Evolutionary conservation across 1,284 basidiomycete genomes (phyloP).

Genomic region (Agaricales sp.): DNA sequence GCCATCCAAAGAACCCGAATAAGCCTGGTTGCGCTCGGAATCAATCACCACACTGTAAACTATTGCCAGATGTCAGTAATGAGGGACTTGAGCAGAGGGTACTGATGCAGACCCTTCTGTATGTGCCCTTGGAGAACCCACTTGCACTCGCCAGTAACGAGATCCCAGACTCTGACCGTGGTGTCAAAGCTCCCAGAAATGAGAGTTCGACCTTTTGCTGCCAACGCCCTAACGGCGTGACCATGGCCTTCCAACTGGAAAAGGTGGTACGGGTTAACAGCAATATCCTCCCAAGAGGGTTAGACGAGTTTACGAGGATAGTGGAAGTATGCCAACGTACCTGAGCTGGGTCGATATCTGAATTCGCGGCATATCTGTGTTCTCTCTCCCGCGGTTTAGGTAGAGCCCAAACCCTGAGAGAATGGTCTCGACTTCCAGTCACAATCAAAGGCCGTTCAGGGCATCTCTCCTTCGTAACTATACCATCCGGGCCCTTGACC

Average conservation of each 20-base stretch:
- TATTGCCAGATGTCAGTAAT: no score
- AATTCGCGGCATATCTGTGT: no score
- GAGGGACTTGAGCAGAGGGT: no score
- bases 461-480: constrained; percentile 79
- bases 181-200: constrained; percentile 95
- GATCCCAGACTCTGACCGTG: constrained; percentile 91
- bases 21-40: constrained; percentile 74
- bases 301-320: no score
- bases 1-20: constrained; percentile 94
- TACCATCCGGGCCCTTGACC: no score
- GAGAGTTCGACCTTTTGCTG: constrained; percentile 79
- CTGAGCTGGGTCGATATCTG: no score
- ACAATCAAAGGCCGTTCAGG: constrained; percentile 83
- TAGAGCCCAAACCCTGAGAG: constrained; percentile 83
- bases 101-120: no score
- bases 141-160: constrained; percentile 76
- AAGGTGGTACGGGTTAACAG: constrained; percentile 86
- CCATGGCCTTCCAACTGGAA: constrained; percentile 80
- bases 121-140: constrained; percentile 80
- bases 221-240: constrained; percentile 86
- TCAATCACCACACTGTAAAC: constrained; percentile 90
- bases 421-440: constrained; percentile 87
- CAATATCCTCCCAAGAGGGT: no score
- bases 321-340: no score
- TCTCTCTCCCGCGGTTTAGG: constrained; percentile 76